A percentile compares a stretch with the other conserved stretches of the same genome.
Evolutionary conservation across 2,329 filamentous ascomycete genomes (phyloP).

Genomic region (Diaporthe sp.): DNA sequence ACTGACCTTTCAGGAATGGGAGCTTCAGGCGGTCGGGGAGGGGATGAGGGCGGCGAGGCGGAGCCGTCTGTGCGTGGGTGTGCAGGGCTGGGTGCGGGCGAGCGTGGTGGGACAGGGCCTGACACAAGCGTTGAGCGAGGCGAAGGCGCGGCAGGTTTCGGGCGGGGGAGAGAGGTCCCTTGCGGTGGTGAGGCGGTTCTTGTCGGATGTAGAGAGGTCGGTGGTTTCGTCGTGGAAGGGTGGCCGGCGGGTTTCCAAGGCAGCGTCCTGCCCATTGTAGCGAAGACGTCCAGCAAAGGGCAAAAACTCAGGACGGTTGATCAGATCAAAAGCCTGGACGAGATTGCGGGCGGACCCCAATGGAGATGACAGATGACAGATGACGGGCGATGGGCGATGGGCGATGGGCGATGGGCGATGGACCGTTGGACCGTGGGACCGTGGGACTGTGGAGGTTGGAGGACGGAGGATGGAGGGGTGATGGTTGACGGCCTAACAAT

Average conservation of each 20-base stretch:
- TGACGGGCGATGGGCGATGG: neutral
- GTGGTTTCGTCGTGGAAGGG: neutral
- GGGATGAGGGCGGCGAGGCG: neutral
- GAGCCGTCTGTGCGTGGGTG: neutral
- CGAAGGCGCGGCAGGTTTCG: constrained; percentile 8
- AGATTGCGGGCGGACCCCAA: neutral
- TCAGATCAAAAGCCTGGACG: constrained; percentile 1
- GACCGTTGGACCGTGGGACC: neutral
- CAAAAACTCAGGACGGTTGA: neutral
- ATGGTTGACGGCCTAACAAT: constrained; percentile 3
- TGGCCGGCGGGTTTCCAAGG: constrained; percentile 29
- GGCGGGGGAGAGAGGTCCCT: neutral
- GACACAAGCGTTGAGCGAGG: constrained; percentile 9
- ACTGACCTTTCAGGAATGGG: constrained; percentile 23
- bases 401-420: neutral
- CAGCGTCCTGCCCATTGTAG: constrained; percentile 31
- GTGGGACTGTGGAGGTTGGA: neutral
- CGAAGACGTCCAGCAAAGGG: neutral
- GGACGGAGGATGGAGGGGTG: neutral
- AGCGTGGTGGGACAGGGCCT: constrained; percentile 10
- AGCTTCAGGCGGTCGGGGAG: neutral
- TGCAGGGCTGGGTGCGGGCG: neutral
- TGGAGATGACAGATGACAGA: neutral
- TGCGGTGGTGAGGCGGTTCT: constrained; percentile 10
- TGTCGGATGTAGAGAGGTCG: neutral